Evolutionary conservation across 208 protist genomes (phyloP), one percentile per base, ranked within the genome.

Genomic region (Leishmania major): DNA sequence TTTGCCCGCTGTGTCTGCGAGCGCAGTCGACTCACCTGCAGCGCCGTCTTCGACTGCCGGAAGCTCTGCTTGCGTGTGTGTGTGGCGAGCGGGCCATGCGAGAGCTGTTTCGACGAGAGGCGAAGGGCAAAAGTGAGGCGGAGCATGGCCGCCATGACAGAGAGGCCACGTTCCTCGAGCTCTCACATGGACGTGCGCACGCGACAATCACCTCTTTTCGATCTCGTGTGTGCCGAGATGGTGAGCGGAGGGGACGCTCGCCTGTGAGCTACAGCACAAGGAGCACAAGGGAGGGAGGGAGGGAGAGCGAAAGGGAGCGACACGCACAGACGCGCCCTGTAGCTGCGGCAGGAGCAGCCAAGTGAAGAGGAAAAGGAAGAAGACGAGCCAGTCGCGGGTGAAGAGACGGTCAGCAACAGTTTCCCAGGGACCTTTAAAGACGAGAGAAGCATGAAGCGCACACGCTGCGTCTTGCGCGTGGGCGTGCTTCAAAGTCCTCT

Each of bases 21-120:
- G 5, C 94, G 90, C n/a, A 51, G 55, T 13, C 92, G 88, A 53
- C 85, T 89, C n/a, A 78, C n/a, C 72, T 91, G 81, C 55, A 95
- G 77, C 0, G 90, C 87, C 6, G 4, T 35, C 64, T 88, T 93
- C 25, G 91, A 79, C 74, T 88, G 87, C 22, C 94, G 92, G 62
- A 77, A 83, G 35, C 60, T 66, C 43, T 94, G 94, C 66, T 95
- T 95, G 28, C 60, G 74, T 28, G 83, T 75, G 72, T 82, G 82
- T 13, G 88, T 74, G 19, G 80, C 45, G 51, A 83, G 78, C 35
- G 57, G 40, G 11, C 77, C 75, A 71, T 77, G 25, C 3, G 77
- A n/a, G 45, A 73, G 37, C 77, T 86, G 77, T 40, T 77, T 81
- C 35, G 78, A 71, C 22, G 71, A 78, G 66, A 80, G 75, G 57